A percentile compares a stretch with the other conserved stretches of the same genome.
Conservation (phyloP, 164 flowering plant genomes). For the Platanus orientalis region DNA sequence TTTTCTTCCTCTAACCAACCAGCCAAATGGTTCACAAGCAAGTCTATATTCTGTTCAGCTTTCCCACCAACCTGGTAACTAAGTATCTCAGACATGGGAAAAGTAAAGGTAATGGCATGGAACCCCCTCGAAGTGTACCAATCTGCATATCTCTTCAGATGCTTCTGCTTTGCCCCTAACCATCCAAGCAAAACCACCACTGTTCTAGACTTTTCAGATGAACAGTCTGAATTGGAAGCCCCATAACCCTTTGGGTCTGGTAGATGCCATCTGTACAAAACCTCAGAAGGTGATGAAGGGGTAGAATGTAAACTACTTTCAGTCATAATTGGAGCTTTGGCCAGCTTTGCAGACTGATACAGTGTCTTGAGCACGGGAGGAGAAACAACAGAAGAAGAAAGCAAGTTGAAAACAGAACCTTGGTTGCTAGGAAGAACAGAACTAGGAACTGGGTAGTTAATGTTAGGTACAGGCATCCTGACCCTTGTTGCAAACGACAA, state of each 20-base stretch:
- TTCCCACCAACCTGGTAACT: constrained; percentile 88
- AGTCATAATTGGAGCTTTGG: constrained; percentile 43
- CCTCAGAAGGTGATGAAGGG: constrained; percentile 45
- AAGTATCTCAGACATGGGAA: constrained; percentile 85
- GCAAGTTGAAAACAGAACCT: constrained; percentile 10
- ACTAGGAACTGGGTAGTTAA: constrained; percentile 26
- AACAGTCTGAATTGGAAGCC: constrained; percentile 50
- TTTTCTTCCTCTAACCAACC: constrained; percentile 87
- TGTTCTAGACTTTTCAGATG: constrained; percentile 56
- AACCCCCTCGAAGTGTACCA: constrained; percentile 95
- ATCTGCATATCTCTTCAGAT: constrained; percentile 86
- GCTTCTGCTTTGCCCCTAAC: constrained; percentile 97
- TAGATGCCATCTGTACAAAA: constrained; percentile 85
- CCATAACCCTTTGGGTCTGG: constrained; percentile 47
- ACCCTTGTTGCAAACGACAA: constrained; percentile 46
- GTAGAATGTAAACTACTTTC: constrained; percentile 14
- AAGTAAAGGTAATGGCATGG: constrained; percentile 89
- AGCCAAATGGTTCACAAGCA: constrained; percentile 84
- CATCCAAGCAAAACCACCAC: constrained; percentile 96
- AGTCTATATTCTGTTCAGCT: constrained; percentile 70
- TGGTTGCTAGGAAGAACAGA: constrained; percentile 6
- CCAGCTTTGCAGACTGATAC: constrained; percentile 61
- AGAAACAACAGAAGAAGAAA: constrained; percentile 25
- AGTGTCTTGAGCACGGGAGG: constrained; percentile 35
- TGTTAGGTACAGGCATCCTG: constrained; percentile 47